Evolutionary conservation across 805 yeast species (phyloP).

Genomic region (Scheffersomyces coipomensis): DNA sequence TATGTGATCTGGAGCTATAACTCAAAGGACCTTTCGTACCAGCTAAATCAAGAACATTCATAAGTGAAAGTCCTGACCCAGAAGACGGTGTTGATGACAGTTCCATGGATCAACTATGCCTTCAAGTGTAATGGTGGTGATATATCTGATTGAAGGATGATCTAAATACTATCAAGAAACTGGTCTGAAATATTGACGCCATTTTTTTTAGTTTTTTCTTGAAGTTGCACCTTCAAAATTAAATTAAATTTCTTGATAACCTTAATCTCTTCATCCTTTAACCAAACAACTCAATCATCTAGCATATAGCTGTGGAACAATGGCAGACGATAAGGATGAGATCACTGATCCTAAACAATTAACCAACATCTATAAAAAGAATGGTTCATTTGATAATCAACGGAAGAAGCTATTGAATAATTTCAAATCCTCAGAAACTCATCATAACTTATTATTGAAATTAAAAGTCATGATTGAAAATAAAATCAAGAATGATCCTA

Average conservation of each 20-base stretch:
- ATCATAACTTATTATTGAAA: slow-evolving; percentile 37
- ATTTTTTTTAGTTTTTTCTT: no score
- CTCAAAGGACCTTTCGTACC: not conserved
- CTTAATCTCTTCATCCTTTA: no score
- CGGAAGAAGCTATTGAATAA: slow-evolving; percentile 41
- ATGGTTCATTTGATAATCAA: slow-evolving; percentile 48
- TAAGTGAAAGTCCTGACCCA: not conserved
- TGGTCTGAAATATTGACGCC: no score
- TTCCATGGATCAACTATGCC: no score
- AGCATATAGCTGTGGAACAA: no score
- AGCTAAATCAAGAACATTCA: not conserved
- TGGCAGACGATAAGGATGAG: slow-evolving; percentile 1
- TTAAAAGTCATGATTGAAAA: slow-evolving; percentile 43
- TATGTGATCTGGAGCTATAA: not conserved
- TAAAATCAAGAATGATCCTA: slow-evolving; percentile 48
- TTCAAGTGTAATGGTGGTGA: no score
- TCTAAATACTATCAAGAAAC: no score
- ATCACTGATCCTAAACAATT: slow-evolving; percentile 36
- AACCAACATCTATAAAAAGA: slow-evolving; percentile 42
- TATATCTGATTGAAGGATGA: no score
- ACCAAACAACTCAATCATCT: no score
- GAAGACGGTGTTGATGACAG: not conserved
- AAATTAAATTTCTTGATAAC: no score
- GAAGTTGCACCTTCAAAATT: no score
- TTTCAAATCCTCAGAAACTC: slow-evolving; percentile 41